These are phyloP conservation scores for Penicillium paradoxum DNA, from an alignment of 495 filamentous ascomycete species.

Conservation along the genomic window DNA sequence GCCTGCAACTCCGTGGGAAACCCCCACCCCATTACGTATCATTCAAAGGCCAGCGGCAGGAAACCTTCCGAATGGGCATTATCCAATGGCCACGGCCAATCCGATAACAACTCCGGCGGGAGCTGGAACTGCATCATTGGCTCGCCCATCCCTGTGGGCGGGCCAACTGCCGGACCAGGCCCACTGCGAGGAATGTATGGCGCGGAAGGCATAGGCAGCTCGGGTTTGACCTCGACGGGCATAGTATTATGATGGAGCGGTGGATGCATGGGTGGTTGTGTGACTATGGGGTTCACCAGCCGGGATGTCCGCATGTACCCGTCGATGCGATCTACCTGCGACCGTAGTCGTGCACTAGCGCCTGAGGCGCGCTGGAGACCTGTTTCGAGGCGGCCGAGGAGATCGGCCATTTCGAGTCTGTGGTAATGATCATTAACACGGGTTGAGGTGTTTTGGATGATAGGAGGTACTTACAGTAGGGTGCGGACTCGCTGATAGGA, in stretches of 20 bases:
- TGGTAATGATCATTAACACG: neutral
- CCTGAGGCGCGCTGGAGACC: slow-evolving; percentile 36
- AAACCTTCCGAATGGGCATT: slow-evolving; percentile 25
- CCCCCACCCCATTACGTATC: neutral
- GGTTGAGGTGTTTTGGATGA: neutral
- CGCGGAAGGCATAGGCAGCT: slow-evolving; percentile 10
- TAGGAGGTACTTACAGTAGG: slow-evolving; percentile 28
- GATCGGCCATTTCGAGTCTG: slow-evolving; percentile 42
- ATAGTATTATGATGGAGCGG: neutral
- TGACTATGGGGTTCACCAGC: slow-evolving; percentile 11
- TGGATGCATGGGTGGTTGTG: slow-evolving; percentile 10
- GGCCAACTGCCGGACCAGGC: slow-evolving; percentile 1
- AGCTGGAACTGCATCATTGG: slow-evolving; percentile 35
- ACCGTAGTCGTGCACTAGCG: slow-evolving; percentile 36
- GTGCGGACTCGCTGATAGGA: slow-evolving; percentile 41
- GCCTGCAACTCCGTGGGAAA: neutral
- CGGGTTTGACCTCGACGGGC: slow-evolving; percentile 8
- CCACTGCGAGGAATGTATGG: slow-evolving; percentile 4
- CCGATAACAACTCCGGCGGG: slow-evolving; percentile 32
- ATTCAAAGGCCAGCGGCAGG: slow-evolving; percentile 25
- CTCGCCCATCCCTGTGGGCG: slow-evolving; percentile 14
- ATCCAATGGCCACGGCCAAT: slow-evolving; percentile 41
- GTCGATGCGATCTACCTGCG: slow-evolving; percentile 44
- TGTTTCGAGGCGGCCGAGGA: slow-evolving; percentile 43
- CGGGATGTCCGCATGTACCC: slow-evolving; percentile 41